Conservation (phyloP, 257 asterid genomes). For the Parsonsia alboflavescens region DNA sequence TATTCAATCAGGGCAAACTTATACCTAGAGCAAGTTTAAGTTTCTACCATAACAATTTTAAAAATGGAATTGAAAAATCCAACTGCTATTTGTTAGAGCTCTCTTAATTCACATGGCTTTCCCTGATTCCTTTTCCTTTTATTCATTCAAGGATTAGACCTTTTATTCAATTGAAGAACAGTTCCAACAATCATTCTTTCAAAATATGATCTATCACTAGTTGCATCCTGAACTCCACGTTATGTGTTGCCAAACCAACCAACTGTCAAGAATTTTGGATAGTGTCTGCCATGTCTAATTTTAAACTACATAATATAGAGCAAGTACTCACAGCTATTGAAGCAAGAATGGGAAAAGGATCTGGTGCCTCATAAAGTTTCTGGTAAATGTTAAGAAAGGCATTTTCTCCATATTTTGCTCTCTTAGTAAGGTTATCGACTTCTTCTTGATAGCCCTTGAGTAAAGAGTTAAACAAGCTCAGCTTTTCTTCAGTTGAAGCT, state of each 20-base stretch:
- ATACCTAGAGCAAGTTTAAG: neutral
- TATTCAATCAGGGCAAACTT: neutral
- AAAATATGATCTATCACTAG: neutral
- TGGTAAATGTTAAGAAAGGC: conserved; percentile 96
- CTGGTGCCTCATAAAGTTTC: conserved; percentile 97
- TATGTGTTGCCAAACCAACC: neutral
- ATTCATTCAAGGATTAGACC: neutral
- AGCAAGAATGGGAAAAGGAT: conserved; percentile 81
- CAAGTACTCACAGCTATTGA: conserved; percentile 69
- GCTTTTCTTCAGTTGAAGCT: conserved; percentile 86
- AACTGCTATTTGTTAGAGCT: neutral
- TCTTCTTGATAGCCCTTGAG: conserved; percentile 99
- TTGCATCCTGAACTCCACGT: neutral
- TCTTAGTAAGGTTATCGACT: conserved; percentile 95
- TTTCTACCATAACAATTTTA: neutral
- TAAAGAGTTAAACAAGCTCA: conserved; percentile 66
- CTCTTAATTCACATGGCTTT: neutral
- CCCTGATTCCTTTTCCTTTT: neutral
- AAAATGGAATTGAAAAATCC: neutral
- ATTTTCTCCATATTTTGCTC: conserved; percentile 96
- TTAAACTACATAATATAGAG: neutral
- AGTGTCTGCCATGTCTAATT: neutral
- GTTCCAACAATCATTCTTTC: neutral
- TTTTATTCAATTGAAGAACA: neutral
- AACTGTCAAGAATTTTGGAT: neutral